Evolutionary conservation across 2,329 filamentous ascomycete genomes (phyloP).

Genomic region (Ambrosiella cleistominuta): DNA sequence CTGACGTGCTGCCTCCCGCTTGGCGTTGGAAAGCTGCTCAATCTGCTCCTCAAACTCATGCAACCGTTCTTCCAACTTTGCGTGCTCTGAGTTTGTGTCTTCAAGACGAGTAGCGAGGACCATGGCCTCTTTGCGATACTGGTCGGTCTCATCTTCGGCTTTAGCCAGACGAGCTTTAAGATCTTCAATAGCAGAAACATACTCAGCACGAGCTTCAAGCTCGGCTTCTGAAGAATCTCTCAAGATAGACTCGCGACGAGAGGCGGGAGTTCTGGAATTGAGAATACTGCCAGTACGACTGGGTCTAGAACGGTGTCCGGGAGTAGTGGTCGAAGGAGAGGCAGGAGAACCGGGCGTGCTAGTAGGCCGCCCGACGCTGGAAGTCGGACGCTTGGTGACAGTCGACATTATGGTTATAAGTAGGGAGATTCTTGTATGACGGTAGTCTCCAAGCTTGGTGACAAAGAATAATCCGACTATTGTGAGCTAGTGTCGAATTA

Average conservation of each 20-base stretch:
- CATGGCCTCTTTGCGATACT: conserved; percentile 68
- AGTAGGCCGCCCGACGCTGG: conserved; percentile 9
- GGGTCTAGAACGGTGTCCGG: conserved; percentile 35
- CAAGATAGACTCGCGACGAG: conserved; percentile 35
- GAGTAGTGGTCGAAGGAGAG: conserved; percentile 20
- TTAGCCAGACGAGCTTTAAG: conserved; percentile 66
- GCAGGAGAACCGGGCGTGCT: conserved; percentile 24
- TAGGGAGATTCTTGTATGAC: not conserved
- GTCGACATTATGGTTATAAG: conserved; percentile 6
- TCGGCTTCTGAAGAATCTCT: conserved; percentile 31
- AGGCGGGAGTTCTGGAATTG: conserved; percentile 54
- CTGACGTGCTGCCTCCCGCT: conserved; percentile 65
- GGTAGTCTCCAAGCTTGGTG: not conserved
- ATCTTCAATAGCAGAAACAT: conserved; percentile 63
- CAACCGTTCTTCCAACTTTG: conserved; percentile 67
- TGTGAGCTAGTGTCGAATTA: not conserved
- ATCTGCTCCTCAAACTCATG: conserved; percentile 77
- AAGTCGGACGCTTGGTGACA: conserved; percentile 11
- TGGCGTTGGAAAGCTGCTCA: conserved; percentile 66
- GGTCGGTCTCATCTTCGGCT: conserved; percentile 60
- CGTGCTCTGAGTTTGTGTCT: conserved; percentile 67
- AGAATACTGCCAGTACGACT: conserved; percentile 47
- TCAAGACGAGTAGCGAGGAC: conserved; percentile 74
- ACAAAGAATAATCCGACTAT: not conserved
- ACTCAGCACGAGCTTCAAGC: conserved; percentile 62